These are phyloP conservation scores for Malus sieversii DNA, from an alignment of 306 rosid species.

Conservation along the genomic window DNA sequence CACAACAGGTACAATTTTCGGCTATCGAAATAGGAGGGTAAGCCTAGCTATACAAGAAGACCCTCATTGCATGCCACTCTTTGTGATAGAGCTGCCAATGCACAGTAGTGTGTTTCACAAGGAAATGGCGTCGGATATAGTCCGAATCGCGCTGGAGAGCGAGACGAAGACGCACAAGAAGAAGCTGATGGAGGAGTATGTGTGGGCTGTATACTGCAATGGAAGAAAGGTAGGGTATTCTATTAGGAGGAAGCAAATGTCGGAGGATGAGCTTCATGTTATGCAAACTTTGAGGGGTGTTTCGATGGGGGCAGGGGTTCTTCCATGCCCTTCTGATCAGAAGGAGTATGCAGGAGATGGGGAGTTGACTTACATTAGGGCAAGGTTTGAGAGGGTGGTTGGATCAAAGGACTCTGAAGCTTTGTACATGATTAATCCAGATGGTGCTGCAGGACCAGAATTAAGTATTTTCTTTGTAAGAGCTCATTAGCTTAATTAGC, in stretches of 20 bases:
- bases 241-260: conserved; percentile 67
- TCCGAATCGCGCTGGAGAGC: conserved; percentile 89
- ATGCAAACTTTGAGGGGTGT: conserved; percentile 92
- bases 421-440: conserved; percentile 85
- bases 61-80: conserved; percentile 76
- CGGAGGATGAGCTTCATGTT: conserved; percentile 79
- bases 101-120: conserved; percentile 57
- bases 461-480: conserved; percentile 85
- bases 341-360: conserved; percentile 52
- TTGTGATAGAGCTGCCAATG: conserved; percentile 82
- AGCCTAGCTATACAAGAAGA: conserved; percentile 87
- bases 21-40: conserved; percentile 78
- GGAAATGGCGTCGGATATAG: conserved; percentile 75
- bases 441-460: conserved; percentile 69
- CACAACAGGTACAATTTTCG: conserved; percentile 81
- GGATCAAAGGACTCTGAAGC: conserved; percentile 91
- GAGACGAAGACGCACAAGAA: conserved; percentile 69
- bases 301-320: conserved; percentile 96
- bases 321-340: conserved; percentile 39
- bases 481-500: conserved; percentile 30
- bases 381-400: conserved; percentile 73
- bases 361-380: conserved; percentile 81
- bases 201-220: conserved; percentile 90
- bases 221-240: conserved; percentile 85
- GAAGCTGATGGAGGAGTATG: conserved; percentile 75